These are phyloP conservation scores for Penicillium sp. DNA, from an alignment of 2,329 filamentous ascomycete species.

Conservation along the genomic window DNA sequence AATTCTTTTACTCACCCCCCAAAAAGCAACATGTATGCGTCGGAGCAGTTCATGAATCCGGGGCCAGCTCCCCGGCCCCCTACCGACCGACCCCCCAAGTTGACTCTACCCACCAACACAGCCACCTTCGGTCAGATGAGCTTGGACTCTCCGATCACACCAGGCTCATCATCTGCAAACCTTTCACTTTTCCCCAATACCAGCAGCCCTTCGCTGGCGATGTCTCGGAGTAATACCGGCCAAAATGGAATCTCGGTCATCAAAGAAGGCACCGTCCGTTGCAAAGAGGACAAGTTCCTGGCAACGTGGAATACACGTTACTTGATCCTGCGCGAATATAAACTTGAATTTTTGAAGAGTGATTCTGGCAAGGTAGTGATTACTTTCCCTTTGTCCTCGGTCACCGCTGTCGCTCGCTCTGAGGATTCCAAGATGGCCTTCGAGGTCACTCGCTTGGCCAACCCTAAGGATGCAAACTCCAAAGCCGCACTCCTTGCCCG, in stretches of 20 bases:
- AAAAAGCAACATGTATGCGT: constrained; percentile 55
- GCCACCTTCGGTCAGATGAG: constrained; percentile 67
- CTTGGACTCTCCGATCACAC: constrained; percentile 63
- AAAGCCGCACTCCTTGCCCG: constrained; percentile 72
- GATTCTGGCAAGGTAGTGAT: constrained; percentile 85
- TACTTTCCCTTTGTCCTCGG: constrained; percentile 79
- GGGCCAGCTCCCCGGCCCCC: constrained; percentile 91
- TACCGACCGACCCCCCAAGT: constrained; percentile 69
- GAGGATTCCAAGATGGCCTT: constrained; percentile 91
- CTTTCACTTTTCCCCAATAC: constrained; percentile 66
- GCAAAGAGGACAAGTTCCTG: constrained; percentile 77
- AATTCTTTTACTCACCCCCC: constrained; percentile 8
- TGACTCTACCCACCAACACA: constrained; percentile 73
- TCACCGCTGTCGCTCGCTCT: constrained; percentile 84
- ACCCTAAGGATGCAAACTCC: constrained; percentile 58
- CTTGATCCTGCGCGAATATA: constrained; percentile 86
- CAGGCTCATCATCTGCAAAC: constrained; percentile 42
- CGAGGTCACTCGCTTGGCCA: constrained; percentile 74
- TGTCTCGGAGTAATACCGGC: constrained; percentile 57
- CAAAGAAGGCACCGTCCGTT: constrained; percentile 59
- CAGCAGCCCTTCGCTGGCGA: constrained; percentile 67
- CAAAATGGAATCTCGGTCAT: constrained; percentile 69
- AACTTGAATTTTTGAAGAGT: constrained; percentile 90
- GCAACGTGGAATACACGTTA: constrained; percentile 90
- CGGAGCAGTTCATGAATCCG: constrained; percentile 87